Conservation (phyloP, 192 early-diverging fungal genomes). For the Gigaspora rosea region DNA sequence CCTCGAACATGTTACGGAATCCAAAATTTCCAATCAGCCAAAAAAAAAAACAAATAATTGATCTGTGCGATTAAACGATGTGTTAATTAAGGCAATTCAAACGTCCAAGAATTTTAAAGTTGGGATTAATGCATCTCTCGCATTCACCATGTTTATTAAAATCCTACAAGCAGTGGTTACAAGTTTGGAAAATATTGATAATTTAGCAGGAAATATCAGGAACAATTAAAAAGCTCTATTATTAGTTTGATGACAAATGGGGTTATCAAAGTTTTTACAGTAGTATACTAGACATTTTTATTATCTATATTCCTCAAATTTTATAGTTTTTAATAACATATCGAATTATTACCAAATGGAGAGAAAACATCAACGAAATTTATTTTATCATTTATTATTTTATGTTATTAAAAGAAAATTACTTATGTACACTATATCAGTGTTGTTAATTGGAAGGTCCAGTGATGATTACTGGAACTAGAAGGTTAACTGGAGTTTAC, state of each 20-base stretch:
- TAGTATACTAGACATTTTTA: background rate
- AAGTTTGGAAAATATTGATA: slow-evolving; percentile 40
- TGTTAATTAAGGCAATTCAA: slow-evolving; percentile 53
- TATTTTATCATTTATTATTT: too few species aligned
- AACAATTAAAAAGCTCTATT: background rate
- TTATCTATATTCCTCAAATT: background rate
- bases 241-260: background rate
- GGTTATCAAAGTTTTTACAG: background rate
- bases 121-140: slow-evolving; percentile 67
- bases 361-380: background rate
- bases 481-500: too few species aligned
- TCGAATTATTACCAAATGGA: slow-evolving; percentile 12
- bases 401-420: too few species aligned
- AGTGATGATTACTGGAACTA: too few species aligned
- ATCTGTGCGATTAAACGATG: slow-evolving; percentile 53
- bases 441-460: too few species aligned
- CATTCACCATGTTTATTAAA: slow-evolving; percentile 40
- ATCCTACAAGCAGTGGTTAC: slow-evolving; percentile 39
- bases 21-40: slow-evolving; percentile 58
- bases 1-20: slow-evolving; percentile 61
- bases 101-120: slow-evolving; percentile 79
- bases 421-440: too few species aligned
- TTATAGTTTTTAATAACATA: slow-evolving; percentile 14
- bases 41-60: slow-evolving; percentile 43
- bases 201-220: slow-evolving; percentile 29